Evolutionary conservation across 2,329 filamentous ascomycete genomes (phyloP).

Genomic region (Periconia sp.): DNA sequence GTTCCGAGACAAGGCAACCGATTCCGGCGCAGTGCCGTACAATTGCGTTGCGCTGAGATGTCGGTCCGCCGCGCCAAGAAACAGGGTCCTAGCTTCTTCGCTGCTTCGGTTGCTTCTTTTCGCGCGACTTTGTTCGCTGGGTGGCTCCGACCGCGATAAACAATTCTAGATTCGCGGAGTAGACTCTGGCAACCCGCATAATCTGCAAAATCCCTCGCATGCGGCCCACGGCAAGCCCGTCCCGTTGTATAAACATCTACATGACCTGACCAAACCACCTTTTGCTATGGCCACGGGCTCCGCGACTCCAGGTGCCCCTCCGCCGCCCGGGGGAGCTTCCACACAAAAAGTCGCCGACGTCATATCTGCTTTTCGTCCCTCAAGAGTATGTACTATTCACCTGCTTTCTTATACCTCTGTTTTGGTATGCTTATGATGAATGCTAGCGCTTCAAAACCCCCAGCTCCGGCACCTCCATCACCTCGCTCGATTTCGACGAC

Average conservation of each 20-base stretch:
- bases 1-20: too few relatives aligned
- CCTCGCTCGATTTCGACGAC: conserved; percentile 96
- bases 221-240: neutral
- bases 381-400: conserved; percentile 61
- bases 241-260: neutral
- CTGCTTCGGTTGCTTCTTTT: neutral
- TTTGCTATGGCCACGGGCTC: conserved; percentile 36
- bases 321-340: conserved; percentile 37
- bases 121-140: too few relatives aligned
- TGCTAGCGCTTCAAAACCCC: conserved; percentile 49
- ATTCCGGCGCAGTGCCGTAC: too few relatives aligned
- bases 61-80: neutral
- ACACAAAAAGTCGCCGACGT: conserved; percentile 71
- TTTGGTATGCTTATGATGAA: conserved; percentile 14
- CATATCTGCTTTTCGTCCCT: conserved; percentile 75
- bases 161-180: neutral
- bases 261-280: neutral
- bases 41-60: too few relatives aligned
- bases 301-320: conserved; percentile 35
- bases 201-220: neutral
- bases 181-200: neutral
- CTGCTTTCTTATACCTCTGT: neutral
- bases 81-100: conserved; percentile 7
- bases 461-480: conserved; percentile 63
- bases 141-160: too few relatives aligned